Percentiles rank a stretch among this genome's conserved stretches.
Conservation (phyloP, 441 rosid species). For the Corymbia calophylla region DNA sequence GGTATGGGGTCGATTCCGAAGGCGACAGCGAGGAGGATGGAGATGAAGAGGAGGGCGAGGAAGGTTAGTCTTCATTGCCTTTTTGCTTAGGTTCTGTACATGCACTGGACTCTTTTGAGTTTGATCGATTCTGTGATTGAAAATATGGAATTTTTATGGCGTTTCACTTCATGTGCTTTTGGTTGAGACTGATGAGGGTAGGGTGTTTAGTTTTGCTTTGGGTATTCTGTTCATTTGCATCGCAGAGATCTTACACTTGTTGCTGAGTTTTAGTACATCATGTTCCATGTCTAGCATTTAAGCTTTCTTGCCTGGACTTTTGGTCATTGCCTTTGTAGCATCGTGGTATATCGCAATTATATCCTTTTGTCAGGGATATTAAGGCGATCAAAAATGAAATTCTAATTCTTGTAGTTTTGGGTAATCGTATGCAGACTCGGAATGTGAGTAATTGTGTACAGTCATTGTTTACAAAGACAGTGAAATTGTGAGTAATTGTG, state of each 20-base stretch:
- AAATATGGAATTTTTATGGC: not conserved
- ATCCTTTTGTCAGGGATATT: not conserved
- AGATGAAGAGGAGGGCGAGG: conserved; percentile 23
- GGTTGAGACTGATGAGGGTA: not conserved
- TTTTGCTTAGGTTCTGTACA: not conserved
- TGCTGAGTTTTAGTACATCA: not conserved
- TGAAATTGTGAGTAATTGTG: not conserved
- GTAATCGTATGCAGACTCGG: not conserved
- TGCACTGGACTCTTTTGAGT: not conserved
- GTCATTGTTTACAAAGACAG: not conserved
- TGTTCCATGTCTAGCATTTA: not conserved
- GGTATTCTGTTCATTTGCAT: not conserved
- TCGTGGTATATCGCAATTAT: not conserved
- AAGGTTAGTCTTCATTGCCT: conserved; percentile 42
- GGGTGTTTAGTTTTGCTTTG: not conserved
- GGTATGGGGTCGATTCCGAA: conserved; percentile 53
- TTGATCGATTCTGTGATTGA: not conserved
- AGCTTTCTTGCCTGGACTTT: not conserved
- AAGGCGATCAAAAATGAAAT: not conserved
- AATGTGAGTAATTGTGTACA: not conserved
- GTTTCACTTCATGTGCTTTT: not conserved
- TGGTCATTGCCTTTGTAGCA: not conserved
- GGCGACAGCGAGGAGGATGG: conserved; percentile 34
- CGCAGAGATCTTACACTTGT: not conserved
- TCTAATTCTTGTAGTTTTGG: not conserved